Conservation (phyloP, 305 asterid species). For the Fraxinus velutina region DNA sequence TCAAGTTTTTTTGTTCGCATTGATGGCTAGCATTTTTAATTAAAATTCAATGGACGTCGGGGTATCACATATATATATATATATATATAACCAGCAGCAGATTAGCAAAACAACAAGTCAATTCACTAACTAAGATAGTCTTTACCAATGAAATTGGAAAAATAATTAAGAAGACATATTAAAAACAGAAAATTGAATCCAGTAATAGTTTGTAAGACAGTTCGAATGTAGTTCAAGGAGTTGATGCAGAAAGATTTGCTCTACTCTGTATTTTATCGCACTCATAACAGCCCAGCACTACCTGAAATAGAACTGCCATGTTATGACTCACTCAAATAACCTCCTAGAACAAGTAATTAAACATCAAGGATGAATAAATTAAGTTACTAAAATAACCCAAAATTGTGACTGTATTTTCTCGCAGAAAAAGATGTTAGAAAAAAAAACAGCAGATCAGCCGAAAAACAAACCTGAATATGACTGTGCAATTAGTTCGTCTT, state of each 20-base stretch:
- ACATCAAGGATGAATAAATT: neutral
- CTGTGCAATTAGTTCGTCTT: neutral
- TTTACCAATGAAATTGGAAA: too few relatives aligned
- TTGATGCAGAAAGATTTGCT: too few relatives aligned
- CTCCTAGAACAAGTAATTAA: neutral
- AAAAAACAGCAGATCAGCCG: neutral
- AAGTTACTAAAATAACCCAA: neutral
- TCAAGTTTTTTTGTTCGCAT: too few relatives aligned
- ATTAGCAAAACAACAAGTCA: too few relatives aligned
- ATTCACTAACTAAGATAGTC: too few relatives aligned
- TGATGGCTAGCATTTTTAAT: too few relatives aligned
- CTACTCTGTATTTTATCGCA: neutral
- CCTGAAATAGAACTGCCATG: neutral
- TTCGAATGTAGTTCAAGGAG: too few relatives aligned
- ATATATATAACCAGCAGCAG: too few relatives aligned
- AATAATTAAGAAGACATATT: neutral
- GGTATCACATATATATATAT: too few relatives aligned
- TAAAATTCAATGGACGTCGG: too few relatives aligned
- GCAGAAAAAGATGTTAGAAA: neutral
- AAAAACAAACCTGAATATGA: neutral
- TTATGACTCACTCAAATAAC: neutral
- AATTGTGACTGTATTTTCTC: neutral
- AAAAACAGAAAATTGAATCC: too few relatives aligned
- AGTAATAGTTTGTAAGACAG: too few relatives aligned
- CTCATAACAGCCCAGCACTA: neutral